Evolutionary conservation across 1,139 yeast species (phyloP).

Genomic region (Hansenula sp.): DNA sequence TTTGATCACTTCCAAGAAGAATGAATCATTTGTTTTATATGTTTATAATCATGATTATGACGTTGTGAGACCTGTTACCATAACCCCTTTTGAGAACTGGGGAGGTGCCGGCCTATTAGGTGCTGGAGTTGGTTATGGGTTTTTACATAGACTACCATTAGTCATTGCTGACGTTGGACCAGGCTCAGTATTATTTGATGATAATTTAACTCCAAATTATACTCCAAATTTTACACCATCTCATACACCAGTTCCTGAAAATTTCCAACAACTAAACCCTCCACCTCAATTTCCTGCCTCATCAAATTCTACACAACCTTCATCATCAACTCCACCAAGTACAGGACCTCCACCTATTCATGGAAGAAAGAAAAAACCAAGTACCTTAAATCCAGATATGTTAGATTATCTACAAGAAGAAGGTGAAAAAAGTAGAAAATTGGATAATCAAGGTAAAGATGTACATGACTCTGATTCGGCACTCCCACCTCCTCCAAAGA

Average conservation of each 20-base stretch:
- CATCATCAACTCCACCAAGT: neutral
- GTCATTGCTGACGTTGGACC: constrained; percentile 17
- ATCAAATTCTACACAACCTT: constrained; percentile 3
- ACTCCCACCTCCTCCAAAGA: constrained; percentile 30
- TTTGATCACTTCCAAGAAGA: constrained; percentile 59
- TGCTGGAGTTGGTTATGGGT: constrained; percentile 93
- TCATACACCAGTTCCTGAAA: constrained; percentile 8
- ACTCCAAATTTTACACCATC: constrained; percentile 1
- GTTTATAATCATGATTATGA: constrained; percentile 90
- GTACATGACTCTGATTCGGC: constrained; percentile 8
- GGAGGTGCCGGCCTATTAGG: constrained; percentile 81
- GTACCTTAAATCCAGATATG: constrained; percentile 19
- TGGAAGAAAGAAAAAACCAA: constrained; percentile 25
- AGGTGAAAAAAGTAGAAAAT: constrained; percentile 28
- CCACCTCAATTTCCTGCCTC: neutral
- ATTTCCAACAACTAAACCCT: constrained; percentile 5
- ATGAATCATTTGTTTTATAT: constrained; percentile 49
- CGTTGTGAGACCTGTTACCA: constrained; percentile 80
- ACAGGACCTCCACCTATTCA: constrained; percentile 20
- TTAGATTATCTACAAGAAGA: constrained; percentile 33
- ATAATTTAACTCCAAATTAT: constrained; percentile 1
- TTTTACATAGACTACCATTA: constrained; percentile 76
- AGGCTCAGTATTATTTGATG: constrained; percentile 23
- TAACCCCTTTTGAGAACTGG: constrained; percentile 56
- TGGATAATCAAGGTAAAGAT: constrained; percentile 19